phyloP scores from a whole-genome alignment of 345 rosid genomes.

The Garcia nutans region DNA sequence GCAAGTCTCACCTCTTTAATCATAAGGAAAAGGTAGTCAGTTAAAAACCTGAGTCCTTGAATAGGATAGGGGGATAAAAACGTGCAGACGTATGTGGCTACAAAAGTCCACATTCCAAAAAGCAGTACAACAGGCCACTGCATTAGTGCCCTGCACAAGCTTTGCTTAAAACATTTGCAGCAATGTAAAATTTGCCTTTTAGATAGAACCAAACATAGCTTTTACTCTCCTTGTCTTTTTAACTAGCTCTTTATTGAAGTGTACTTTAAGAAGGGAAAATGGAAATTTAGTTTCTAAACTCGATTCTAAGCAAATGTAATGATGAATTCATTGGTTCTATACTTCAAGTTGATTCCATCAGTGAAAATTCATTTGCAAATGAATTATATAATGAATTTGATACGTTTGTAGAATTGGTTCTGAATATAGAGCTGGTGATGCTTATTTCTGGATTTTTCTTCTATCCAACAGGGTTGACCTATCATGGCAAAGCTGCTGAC shows the following conservation, averaged over 20 bases:
- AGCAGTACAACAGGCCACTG: background rate
- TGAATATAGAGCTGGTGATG: background rate
- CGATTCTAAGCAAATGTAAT: no score
- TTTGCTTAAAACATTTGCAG: background rate
- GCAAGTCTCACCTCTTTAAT: no score
- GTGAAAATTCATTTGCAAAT: no score
- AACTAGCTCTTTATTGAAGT: background rate
- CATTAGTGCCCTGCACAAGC: background rate
- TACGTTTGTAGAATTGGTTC: no score
- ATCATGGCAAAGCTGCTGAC: constrained; percentile 88
- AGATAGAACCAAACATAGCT: background rate
- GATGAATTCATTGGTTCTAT: no score
- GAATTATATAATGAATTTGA: no score
- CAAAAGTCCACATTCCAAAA: background rate
- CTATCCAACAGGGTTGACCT: constrained; percentile 65
- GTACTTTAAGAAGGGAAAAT: background rate
- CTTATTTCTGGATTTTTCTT: constrained; percentile 15
- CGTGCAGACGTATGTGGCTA: background rate
- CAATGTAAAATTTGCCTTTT: background rate
- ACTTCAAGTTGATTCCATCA: no score
- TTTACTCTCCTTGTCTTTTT: no score
- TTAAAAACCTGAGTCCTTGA: no score
- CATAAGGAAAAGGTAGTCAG: no score
- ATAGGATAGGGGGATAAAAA: no score
- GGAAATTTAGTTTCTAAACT: background rate